These are phyloP conservation scores for Backusella psychrophila DNA, from an alignment of 192 early-diverging fungal species.

Conservation along the genomic window DNA sequence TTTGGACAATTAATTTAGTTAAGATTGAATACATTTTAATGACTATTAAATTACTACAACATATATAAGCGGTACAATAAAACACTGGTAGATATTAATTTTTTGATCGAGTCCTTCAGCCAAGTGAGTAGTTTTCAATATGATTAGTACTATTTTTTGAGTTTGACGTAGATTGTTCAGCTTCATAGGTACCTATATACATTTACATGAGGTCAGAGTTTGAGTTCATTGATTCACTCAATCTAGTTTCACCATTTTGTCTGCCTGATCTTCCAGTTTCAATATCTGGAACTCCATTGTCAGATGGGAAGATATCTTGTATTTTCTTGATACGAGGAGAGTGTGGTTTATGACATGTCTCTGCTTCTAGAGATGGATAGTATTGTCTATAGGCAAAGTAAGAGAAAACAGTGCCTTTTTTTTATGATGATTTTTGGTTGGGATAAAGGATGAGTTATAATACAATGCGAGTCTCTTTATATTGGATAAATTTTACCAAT, in stretches of 20 bases:
- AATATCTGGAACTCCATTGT: background rate
- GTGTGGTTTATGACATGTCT: background rate
- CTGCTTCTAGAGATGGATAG: slow-evolving; percentile 46
- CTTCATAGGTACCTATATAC: background rate
- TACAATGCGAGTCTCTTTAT: too few species aligned
- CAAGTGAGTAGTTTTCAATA: background rate
- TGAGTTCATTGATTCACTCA: background rate
- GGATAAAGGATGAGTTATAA: background rate
- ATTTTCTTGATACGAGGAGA: slow-evolving; percentile 14
- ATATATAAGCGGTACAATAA: too few species aligned
- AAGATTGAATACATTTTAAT: too few species aligned
- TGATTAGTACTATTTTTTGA: background rate
- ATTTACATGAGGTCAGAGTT: background rate
- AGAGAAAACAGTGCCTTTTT: slow-evolving; percentile 57
- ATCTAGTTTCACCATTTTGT: background rate
- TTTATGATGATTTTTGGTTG: background rate
- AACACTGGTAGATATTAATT: background rate
- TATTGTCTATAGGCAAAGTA: slow-evolving; percentile 68
- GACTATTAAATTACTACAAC: too few species aligned
- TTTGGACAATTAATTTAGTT: too few species aligned
- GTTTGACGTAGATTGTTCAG: background rate
- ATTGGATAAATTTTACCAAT: slow-evolving; percentile 46
- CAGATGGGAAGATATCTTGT: background rate
- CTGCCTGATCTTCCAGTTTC: background rate
- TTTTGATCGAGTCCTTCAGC: background rate